Evolutionary conservation across 140 eudicot genomes (phyloP), one percentile per base, ranked within the genome.

Genomic region (Ambrosia hybrid): DNA sequence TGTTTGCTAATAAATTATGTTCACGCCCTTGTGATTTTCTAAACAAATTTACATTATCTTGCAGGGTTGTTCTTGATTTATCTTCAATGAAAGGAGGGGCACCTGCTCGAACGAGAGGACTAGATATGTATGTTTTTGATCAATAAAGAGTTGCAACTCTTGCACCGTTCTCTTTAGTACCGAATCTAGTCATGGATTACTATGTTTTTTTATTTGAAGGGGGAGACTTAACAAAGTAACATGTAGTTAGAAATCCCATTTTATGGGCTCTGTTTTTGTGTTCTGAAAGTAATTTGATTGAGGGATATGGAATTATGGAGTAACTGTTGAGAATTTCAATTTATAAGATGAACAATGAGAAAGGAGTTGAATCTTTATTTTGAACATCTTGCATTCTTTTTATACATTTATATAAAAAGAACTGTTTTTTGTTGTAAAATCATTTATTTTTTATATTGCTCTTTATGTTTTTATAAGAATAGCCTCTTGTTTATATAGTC

Each of bases 81-180:
- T 87, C 91, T 62, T 82, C 87, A 0, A 76, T 89, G 66, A 92
- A 85, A 84, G 96, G 98, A 67, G 98, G 98, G 52, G 96, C 95
- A 3, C 98, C 96, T 9, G 91, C 85, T 2, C 85, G 96, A 72
- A 92, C 98, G 13, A 78, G 98, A 80, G 98, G 96, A 34, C 83
- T 92, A 30, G 66, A 77, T 37, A 48, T 89, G 70, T 74, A 83
- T 14, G 63, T 72, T 17, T 16, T 59, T 14, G 73, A 84, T 67
- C 65, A 56, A 7, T 37, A 12, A 80, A 76, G 33, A 78, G 71
- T 34, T 57, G 64, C 76, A 41, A 49, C 15, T 67, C 34, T 36
- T 67, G 16, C 73, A 65, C 66, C 69, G 62, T 80, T 70, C 16
- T 26, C 41, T 36, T 37, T 55, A 67, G 61, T 68, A 57, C 74